A percentile compares a stretch with the other conserved stretches of the same genome.
Evolutionary conservation across 2,329 filamentous ascomycete species (phyloP).

Genomic region (Penicillium freii): DNA sequence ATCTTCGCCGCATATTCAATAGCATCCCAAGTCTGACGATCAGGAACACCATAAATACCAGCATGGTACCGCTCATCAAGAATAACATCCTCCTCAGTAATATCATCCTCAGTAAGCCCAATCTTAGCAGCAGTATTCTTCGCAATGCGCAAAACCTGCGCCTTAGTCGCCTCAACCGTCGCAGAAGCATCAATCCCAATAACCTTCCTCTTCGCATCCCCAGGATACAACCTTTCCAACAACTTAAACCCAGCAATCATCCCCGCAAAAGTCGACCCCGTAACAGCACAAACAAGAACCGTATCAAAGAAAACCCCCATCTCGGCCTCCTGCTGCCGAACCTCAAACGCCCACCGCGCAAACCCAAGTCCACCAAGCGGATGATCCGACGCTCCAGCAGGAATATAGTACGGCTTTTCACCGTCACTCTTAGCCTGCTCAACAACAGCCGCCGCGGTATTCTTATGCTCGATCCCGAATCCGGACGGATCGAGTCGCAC

Average conservation of each 20-base stretch:
- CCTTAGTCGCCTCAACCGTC: conserved; percentile 60
- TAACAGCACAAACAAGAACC: conserved; percentile 68
- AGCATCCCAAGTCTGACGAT: conserved; percentile 63
- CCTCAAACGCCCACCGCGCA: conserved; percentile 68
- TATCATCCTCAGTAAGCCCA: conserved; percentile 58
- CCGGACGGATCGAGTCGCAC: conserved; percentile 58
- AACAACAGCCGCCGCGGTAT: conserved; percentile 55
- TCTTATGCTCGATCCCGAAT: conserved; percentile 70
- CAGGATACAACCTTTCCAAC: conserved; percentile 49
- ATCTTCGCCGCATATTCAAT: conserved; percentile 67
- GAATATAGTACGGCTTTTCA: conserved; percentile 68
- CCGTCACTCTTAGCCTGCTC: conserved; percentile 54
- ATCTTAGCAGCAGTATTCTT: conserved; percentile 62
- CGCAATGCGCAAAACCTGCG: conserved; percentile 66
- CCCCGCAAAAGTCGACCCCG: conserved; percentile 68
- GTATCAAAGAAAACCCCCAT: conserved; percentile 66
- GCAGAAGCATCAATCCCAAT: conserved; percentile 66
- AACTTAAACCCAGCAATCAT: conserved; percentile 73
- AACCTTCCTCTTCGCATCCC: conserved; percentile 50
- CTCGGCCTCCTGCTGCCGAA: conserved; percentile 61
- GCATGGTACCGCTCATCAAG: conserved; percentile 66
- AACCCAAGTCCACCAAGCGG: conserved; percentile 69
- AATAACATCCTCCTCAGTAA: conserved; percentile 61
- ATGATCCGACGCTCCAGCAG: conserved; percentile 69
- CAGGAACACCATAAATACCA: conserved; percentile 66